Base-by-base conservation (phyloP, 768 basidiomycete genomes). In the Panaeolus papilionaceus region DNA sequence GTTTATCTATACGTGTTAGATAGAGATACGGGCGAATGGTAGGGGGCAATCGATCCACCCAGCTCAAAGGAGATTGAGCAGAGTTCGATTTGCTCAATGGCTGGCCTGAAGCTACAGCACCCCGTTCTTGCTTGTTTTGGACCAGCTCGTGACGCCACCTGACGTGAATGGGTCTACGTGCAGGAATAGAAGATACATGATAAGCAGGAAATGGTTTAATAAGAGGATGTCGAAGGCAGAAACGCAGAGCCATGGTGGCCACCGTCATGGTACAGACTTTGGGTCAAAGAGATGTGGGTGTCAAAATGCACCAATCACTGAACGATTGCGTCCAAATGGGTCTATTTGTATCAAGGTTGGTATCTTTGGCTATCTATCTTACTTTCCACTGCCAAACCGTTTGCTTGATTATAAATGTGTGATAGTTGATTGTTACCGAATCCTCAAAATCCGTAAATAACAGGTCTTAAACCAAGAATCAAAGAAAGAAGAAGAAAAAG, bases 1-100 rank as follows among this genome's bases (percentile, higher is more conserved):
- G 97, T 75, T 98, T 99, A 82, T 99, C 96, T 44, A 97, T 84
- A 65, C 98, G 88, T 54, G 92, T 92, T 28, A 99, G 83, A 74
- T 92, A 89, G 3, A 96, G 73, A 77, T 99, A 99, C 4, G 98
- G 96, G 61, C 81, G 85, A 38, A 86, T 70, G 77, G 80, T 82
- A 5, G 77, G 71, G 16, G 92, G 92, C 39, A 92, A 75, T 63
- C 80, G 82, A 71, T 92, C 91, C 28, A 92, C 83, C 92, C 92
- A 95, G 79, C 89, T 75, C 70, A 74, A 77, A 64, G 67, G 67
- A 58, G 69, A 64, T 37, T 33, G 67, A 45, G 64, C 38, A 28
- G 2, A 16, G 28, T 37, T 23, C 28, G 26, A 12, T 58, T 8
- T 58, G 3, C 14, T 33, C 9, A 16, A 33, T 2, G n/a, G 12